These are phyloP conservation scores for Carex myosuroides DNA, from an alignment of 176 grass and related monocot species.

Conservation along the genomic window DNA sequence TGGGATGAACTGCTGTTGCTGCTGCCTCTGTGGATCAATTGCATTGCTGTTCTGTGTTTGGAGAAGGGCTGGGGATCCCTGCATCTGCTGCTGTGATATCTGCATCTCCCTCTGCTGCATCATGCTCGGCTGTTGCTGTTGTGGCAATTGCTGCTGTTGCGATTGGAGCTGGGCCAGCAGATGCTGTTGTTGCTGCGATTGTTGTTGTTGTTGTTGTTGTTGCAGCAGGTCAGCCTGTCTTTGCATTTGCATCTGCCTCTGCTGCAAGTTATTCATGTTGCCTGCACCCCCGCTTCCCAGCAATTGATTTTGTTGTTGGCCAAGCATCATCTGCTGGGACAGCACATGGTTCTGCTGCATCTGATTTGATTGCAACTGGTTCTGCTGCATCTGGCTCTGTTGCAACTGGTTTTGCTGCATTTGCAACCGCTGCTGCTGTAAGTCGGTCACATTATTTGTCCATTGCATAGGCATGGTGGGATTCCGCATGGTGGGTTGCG, in stretches of 20 bases:
- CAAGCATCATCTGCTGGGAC: slow-evolving; percentile 58
- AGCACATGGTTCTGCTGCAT: slow-evolving; percentile 41
- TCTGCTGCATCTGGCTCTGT: slow-evolving; percentile 50
- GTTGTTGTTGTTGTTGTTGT: slow-evolving; percentile 28
- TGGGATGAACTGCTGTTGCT: slow-evolving; percentile 65
- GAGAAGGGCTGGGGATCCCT: slow-evolving; percentile 59
- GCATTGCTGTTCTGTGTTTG: slow-evolving; percentile 50
- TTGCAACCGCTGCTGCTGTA: slow-evolving; percentile 64
- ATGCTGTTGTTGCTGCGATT: slow-evolving; percentile 55
- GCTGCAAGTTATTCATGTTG: slow-evolving; percentile 44
- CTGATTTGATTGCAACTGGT: slow-evolving; percentile 30
- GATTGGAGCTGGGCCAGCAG: slow-evolving; percentile 52
- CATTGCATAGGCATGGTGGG: slow-evolving; percentile 54
- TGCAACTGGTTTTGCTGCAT: slow-evolving; percentile 68
- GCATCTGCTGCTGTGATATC: slow-evolving; percentile 44
- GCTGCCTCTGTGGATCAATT: slow-evolving; percentile 27
- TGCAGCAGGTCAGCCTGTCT: slow-evolving; percentile 38
- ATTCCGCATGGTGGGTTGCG: slow-evolving; percentile 53
- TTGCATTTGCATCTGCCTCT: slow-evolving; percentile 50
- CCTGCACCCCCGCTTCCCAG: slow-evolving; percentile 33
- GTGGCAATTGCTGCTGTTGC: slow-evolving; percentile 70
- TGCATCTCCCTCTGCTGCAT: slow-evolving; percentile 19
- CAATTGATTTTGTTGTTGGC: slow-evolving; percentile 54
- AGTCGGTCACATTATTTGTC: slow-evolving; percentile 60
- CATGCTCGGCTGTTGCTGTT: slow-evolving; percentile 36